A percentile compares a stretch with the other conserved stretches of the same genome.
Conservation (phyloP, 306 rosid genomes). For the Psophocarpus tetragonolobus region DNA sequence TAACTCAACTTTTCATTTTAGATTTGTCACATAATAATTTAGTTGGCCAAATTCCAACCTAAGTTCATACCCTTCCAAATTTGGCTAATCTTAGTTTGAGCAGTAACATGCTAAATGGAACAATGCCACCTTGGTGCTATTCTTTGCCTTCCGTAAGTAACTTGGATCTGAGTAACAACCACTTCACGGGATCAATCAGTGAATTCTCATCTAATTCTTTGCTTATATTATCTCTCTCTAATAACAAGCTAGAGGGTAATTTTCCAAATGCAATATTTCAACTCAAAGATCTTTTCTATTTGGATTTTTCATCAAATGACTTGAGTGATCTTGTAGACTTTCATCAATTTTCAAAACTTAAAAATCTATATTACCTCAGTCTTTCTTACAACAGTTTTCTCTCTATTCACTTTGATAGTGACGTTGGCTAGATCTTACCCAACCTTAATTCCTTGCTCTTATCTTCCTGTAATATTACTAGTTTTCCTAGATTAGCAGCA, state of each 20-base stretch:
- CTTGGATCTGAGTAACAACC: not conserved
- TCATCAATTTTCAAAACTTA: not conserved
- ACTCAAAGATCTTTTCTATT: no score
- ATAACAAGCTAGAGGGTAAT: no score
- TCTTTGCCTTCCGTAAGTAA: not conserved
- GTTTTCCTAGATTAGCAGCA: no score
- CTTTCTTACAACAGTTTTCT: not conserved
- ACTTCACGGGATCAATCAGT: no score
- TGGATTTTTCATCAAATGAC: no score
- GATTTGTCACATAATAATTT: not conserved
- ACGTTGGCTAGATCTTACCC: not conserved
- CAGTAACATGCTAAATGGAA: no score
- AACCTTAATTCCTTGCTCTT: not conserved
- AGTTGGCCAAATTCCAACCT: conserved; percentile 1
- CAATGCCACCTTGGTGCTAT: not conserved
- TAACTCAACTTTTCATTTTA: not conserved
- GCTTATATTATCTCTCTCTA: no score
- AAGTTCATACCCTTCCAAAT: no score
- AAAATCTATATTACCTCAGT: not conserved
- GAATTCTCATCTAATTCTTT: no score
- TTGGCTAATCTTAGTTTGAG: no score
- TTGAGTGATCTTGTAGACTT: conserved; percentile 3
- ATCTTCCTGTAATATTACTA: conserved; percentile 30
- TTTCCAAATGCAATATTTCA: no score
- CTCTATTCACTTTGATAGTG: not conserved